phyloP scores from a whole-genome alignment of 192 early-diverging fungal species.

The Geranomyces michiganensis region DNA sequence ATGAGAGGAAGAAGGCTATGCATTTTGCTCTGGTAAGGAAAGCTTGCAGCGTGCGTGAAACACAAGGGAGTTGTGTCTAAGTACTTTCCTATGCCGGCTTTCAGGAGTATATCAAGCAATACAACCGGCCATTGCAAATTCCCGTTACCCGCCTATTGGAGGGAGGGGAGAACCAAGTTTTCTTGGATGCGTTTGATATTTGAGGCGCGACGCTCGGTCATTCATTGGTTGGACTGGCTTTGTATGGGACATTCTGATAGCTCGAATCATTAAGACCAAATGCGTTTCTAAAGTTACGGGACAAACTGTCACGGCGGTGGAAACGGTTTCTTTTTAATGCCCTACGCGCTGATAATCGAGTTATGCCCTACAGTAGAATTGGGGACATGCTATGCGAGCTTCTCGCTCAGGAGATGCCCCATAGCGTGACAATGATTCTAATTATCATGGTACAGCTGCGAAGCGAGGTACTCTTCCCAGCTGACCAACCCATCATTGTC shows the following conservation, averaged over 20 bases:
- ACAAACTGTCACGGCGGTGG: conserved; percentile 22
- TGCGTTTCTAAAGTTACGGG: too few relatives aligned
- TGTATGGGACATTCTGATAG: too few relatives aligned
- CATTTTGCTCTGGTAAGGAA: conserved; percentile 57
- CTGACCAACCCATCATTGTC: conserved; percentile 66
- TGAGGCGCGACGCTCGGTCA: not conserved
- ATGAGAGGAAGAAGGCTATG: conserved; percentile 59
- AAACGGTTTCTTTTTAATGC: conserved; percentile 20
- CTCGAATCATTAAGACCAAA: too few relatives aligned
- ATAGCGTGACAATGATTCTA: not conserved
- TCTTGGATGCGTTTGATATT: conserved; percentile 17
- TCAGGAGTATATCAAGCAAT: conserved; percentile 61
- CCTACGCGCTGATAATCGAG: too few relatives aligned
- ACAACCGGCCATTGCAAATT: conserved; percentile 51
- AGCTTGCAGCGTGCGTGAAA: not conserved
- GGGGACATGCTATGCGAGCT: too few relatives aligned
- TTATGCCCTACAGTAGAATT: too few relatives aligned
- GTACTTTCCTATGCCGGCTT: not conserved
- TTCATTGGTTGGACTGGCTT: too few relatives aligned
- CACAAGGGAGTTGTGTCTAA: not conserved
- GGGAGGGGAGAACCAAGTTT: conserved; percentile 64
- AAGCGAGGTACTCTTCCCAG: conserved; percentile 55
- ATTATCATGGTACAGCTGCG: conserved; percentile 31
- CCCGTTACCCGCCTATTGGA: conserved; percentile 69
- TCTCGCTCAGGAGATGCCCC: too few relatives aligned